Base-by-base conservation (phyloP, 176 grass and related monocot species). In the Stipa capillata region DNA sequence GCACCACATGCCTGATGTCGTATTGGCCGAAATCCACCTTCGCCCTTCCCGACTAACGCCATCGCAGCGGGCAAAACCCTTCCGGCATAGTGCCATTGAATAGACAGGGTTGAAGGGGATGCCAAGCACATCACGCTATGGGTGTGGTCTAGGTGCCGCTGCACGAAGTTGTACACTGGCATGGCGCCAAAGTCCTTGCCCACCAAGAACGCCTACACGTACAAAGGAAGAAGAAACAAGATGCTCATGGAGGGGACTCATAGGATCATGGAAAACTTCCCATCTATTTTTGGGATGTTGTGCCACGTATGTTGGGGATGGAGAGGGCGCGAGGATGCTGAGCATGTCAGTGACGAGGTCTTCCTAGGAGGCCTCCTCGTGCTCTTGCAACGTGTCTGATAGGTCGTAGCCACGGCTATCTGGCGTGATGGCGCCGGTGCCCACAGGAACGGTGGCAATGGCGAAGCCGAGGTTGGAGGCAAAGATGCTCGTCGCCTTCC, bases 21-120 rank as follows among this genome's bases (percentile, higher is more conserved):
- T 83, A 93, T 35, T 78, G 18, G 7, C 85, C 78, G 54, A 93
- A 90, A 39, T 93, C 87, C 0, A 68, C 85, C 68, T 93, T 79
- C 4, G 90, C 78, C 75, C 86, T 78, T 55, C 73, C 83, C 3
- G 64, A 65, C 71, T 78, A 52, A 73, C 5, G 27, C 92, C 92
- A 94, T 65, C 92, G 85, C 14, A 42, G 47, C 31, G 91, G n/a
- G 86, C 91, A 94, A 51, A 91, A 91, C 24, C 92, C 92, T 28
- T 89, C 76, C 4, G 86, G 89, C 39, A 90, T 57, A 35, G 78
- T 15, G 43, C 49, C n/a, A n/a, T n/a, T n/a, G n/a, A n/a, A n/a
- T 32, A 42, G 8, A 23, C 6, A 0, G 84, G 57, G 5, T 29
- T 16, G 39, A 89, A 94, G 15, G 86, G 89, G 44, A 89, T 20